Evolutionary conservation across 371 early-diverging fungal genomes (phyloP).

Genomic region (Cokeromyces recurvatus): DNA sequence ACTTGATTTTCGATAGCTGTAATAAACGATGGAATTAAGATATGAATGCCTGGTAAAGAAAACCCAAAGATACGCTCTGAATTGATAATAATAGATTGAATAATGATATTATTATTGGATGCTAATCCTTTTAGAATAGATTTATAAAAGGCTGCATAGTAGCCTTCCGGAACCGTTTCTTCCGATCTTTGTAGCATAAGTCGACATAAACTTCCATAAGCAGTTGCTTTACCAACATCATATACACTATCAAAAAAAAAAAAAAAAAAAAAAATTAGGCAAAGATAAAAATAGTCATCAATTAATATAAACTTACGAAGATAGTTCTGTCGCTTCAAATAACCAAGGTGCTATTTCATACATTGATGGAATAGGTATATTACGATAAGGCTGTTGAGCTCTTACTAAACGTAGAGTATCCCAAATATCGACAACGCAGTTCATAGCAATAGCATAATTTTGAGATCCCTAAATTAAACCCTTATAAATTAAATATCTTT

Average conservation of each 20-base stretch:
- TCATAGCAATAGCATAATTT: constrained; percentile 66
- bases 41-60: constrained; percentile 61
- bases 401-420: constrained; percentile 55
- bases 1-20: constrained; percentile 56
- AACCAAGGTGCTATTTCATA: constrained; percentile 67
- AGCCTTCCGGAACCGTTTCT: constrained; percentile 49
- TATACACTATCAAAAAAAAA: constrained; percentile 33
- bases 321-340: constrained; percentile 60
- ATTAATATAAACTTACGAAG: constrained; percentile 37
- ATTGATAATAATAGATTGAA: constrained; percentile 62
- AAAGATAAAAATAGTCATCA: not conserved
- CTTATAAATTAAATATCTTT: no score
- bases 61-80: constrained; percentile 59
- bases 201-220: constrained; percentile 69
- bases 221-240: constrained; percentile 53
- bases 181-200: constrained; percentile 70
- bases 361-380: constrained; percentile 52
- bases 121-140: constrained; percentile 59
- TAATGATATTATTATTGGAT: constrained; percentile 47
- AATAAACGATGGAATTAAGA: constrained; percentile 65
- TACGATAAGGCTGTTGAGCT: constrained; percentile 53
- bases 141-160: constrained; percentile 66
- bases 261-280: not conserved
- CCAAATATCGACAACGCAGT: constrained; percentile 66
- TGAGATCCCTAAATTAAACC: constrained; percentile 57